A percentile compares a stretch with the other conserved stretches of the same genome.
Evolutionary conservation across 805 yeast genomes (phyloP).

Genomic region (Phaffomyces antillensis): DNA sequence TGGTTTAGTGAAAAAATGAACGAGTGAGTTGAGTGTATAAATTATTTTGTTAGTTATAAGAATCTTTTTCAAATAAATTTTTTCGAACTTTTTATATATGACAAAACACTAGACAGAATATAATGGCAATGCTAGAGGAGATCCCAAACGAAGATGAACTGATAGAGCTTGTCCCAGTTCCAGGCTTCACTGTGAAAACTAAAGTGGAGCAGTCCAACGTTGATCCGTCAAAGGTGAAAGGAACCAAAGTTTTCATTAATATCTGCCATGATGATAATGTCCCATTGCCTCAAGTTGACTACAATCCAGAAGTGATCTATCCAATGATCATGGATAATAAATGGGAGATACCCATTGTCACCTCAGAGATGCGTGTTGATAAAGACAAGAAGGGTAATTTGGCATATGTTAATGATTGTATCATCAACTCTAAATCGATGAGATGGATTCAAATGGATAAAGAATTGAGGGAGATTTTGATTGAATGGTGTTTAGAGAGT

Average conservation of each 20-base stretch:
- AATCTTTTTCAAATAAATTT: neutral
- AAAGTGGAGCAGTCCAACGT: slow-evolving; percentile 25
- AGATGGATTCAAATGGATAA: slow-evolving; percentile 51
- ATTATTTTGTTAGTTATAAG: too few relatives aligned
- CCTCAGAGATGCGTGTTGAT: slow-evolving; percentile 47
- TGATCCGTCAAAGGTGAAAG: slow-evolving; percentile 26
- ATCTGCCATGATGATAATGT: slow-evolving; percentile 60
- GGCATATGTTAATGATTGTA: slow-evolving; percentile 72
- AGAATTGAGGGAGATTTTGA: slow-evolving; percentile 56
- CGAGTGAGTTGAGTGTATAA: neutral
- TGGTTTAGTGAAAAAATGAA: neutral
- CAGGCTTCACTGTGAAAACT: slow-evolving; percentile 73
- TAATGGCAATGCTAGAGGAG: neutral
- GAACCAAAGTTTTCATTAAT: slow-evolving; percentile 70
- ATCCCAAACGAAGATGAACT: neutral
- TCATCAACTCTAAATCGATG: slow-evolving; percentile 58
- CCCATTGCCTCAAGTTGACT: slow-evolving; percentile 52
- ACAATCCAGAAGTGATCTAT: slow-evolving; percentile 51
- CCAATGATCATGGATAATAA: slow-evolving; percentile 58
- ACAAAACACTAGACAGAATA: neutral
- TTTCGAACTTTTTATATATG: neutral
- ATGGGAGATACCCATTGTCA: slow-evolving; percentile 83
- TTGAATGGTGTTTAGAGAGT: slow-evolving; percentile 82
- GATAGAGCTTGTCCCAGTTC: slow-evolving; percentile 35
- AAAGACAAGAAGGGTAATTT: slow-evolving; percentile 63